Conservation (phyloP, 768 basidiomycete species). For the Lactarius quietus region DNA sequence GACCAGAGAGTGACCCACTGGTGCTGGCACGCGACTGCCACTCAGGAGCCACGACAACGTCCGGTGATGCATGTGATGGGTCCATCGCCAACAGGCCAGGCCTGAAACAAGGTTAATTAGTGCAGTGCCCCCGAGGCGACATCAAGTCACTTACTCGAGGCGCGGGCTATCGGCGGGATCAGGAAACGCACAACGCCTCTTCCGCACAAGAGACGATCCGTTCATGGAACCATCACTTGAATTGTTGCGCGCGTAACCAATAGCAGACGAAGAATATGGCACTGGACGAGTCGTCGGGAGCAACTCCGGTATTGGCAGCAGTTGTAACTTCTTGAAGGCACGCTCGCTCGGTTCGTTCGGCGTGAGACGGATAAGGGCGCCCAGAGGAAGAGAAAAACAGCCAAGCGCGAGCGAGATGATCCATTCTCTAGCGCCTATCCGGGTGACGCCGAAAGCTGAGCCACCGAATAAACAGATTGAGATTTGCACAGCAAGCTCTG, state of each 20-base stretch:
- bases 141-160: slow-evolving; percentile 43
- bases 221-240: slow-evolving; percentile 75
- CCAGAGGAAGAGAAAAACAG: slow-evolving; percentile 82
- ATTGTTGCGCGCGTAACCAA: slow-evolving; percentile 64
- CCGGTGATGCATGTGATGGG: slow-evolving; percentile 64
- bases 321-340: slow-evolving; percentile 47
- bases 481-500: slow-evolving; percentile 85
- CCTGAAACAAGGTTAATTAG: slow-evolving; percentile 40
- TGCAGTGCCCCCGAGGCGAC: slow-evolving; percentile 10
- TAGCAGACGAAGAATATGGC: slow-evolving; percentile 72
- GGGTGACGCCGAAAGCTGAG: slow-evolving; percentile 84
- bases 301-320: slow-evolving; percentile 63
- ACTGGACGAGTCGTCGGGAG: slow-evolving; percentile 61
- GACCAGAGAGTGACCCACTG: slow-evolving; percentile 61
- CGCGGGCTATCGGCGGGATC: slow-evolving; percentile 45
- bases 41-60: slow-evolving; percentile 34
- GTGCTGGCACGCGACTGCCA: slow-evolving; percentile 51
- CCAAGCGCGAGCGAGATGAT: slow-evolving; percentile 88
- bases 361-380: slow-evolving; percentile 70
- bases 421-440: slow-evolving; percentile 83
- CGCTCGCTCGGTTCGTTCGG: slow-evolving; percentile 79
- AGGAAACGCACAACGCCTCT: slow-evolving; percentile 60
- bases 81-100: slow-evolving; percentile 83
- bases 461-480: slow-evolving; percentile 90
- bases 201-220: slow-evolving; percentile 79